Evolutionary conservation across 345 rosid genomes (phyloP), one percentile per base, ranked within the genome.

Genomic region (Pistacia atlantica): DNA sequence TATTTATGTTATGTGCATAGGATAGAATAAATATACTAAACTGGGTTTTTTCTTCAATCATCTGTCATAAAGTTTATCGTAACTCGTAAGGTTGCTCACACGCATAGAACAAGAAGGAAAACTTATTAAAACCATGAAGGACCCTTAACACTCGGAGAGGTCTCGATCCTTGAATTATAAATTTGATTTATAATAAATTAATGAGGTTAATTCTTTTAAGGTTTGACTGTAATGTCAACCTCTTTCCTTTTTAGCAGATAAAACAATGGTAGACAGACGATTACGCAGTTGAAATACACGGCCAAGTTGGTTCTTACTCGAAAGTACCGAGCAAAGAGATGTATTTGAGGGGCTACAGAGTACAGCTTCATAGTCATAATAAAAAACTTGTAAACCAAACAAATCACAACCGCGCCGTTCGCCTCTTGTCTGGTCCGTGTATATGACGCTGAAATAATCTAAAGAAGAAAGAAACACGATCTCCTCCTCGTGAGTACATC

Each of bases 321-420:
- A 18, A 8, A 11, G 9, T 49, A 45, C 51, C 20, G 46, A 66
- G 11, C 22, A 42, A 55, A 20, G 8, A 6, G n/a, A 11, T 31
- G 12, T 9, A 16, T 57, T 3, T 11, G 25, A 20, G 22, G 6
- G 52, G 9, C 38, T 64, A 3, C 25, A 17, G 49, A 17, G 20
- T 16, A 54, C 0, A 54, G 57, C 16, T 54, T 14, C 20, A 54
- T 54, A 14, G 18, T 54, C 6, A 14, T 13, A 12, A 12, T 52
- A 11, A 64, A 54, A 54, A 3, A n/a, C 1, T 73, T 52, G 25
- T 25, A 25, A 25, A 25, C 57, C 13, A 52, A 13, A 22, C 62
- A 54, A 52, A 22, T 52, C 31, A 57, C 55, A 59, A 25, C 69
- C 65, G 77, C 81, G 81, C 74, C 81, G 77, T 61, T 73, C 77